A percentile compares a stretch with the other conserved stretches of the same genome.
phyloP scores from a whole-genome alignment of 2,329 filamentous ascomycete genomes.

The Penicillium sp. region DNA sequence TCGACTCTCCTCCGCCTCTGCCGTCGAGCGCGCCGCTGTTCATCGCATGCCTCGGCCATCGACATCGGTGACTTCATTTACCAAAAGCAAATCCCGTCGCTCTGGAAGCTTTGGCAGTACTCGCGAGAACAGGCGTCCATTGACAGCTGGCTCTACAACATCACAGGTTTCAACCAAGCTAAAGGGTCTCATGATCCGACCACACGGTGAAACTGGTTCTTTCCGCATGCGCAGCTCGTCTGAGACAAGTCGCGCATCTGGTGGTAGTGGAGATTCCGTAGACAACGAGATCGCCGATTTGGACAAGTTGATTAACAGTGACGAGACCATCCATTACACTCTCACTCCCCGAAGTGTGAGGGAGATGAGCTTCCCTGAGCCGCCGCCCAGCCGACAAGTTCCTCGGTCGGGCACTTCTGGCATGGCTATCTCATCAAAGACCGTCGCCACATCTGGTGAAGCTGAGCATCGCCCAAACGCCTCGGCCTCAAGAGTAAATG shows the following conservation, averaged over 20 bases:
- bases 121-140: slow-evolving; percentile 37
- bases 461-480: slow-evolving; percentile 20
- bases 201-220: slow-evolving; percentile 30
- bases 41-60: slow-evolving; percentile 41
- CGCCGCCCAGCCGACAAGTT: slow-evolving; percentile 32
- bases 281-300: slow-evolving; percentile 65
- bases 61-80: slow-evolving; percentile 28
- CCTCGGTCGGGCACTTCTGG: slow-evolving; percentile 39
- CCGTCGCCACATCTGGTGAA: slow-evolving; percentile 35
- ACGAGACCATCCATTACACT: slow-evolving; percentile 79
- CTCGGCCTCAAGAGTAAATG: slow-evolving; percentile 22
- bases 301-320: slow-evolving; percentile 77
- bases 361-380: slow-evolving; percentile 58
- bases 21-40: slow-evolving; percentile 41
- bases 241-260: slow-evolving; percentile 35
- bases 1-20: slow-evolving; percentile 21
- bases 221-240: slow-evolving; percentile 37
- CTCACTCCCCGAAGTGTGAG: slow-evolving; percentile 78
- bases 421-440: slow-evolving; percentile 41
- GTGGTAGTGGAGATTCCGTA: slow-evolving; percentile 28
- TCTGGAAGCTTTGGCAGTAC: slow-evolving; percentile 42
- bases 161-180: slow-evolving; percentile 44
- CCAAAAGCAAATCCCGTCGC: slow-evolving; percentile 32
- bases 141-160: slow-evolving; percentile 41
- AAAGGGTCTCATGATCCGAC: slow-evolving; percentile 43